Percentiles rank a stretch among this genome's conserved stretches.
These are phyloP conservation scores for Glomus cerebriforme DNA, from an alignment of 192 early-diverging fungal species.

Conservation along the genomic window DNA sequence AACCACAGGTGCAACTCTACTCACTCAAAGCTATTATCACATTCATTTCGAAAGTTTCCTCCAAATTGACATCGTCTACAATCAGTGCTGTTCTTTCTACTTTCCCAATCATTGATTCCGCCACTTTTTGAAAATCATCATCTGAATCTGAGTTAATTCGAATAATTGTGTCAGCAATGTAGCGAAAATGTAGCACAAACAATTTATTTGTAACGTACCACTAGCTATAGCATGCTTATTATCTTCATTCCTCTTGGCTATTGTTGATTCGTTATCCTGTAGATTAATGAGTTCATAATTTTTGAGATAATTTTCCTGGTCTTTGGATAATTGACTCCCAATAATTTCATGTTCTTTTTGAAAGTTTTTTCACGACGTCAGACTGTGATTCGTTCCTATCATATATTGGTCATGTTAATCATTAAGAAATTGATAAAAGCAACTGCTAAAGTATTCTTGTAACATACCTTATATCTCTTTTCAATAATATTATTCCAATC, in stretches of 20 bases:
- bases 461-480: not conserved
- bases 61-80: too few relatives aligned
- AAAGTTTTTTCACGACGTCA: not conserved
- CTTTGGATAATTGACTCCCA: constrained; percentile 17
- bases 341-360: constrained; percentile 25
- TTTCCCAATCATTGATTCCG: too few relatives aligned
- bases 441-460: too few relatives aligned
- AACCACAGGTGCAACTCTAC: too few relatives aligned
- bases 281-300: constrained; percentile 11
- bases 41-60: too few relatives aligned
- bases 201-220: too few relatives aligned
- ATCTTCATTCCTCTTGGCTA: not conserved
- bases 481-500: constrained; percentile 24
- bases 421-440: too few relatives aligned
- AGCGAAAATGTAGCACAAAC: not conserved
- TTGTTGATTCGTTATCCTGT: not conserved
- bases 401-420: too few relatives aligned
- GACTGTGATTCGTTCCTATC: not conserved
- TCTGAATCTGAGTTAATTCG: not conserved
- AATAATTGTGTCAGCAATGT: not conserved
- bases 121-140: not conserved
- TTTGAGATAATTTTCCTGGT: constrained; percentile 10
- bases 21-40: too few relatives aligned
- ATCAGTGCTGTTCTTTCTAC: too few relatives aligned
- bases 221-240: not conserved